Conservation (phyloP, 2,329 filamentous ascomycete genomes). For the Diplocarpon rosae region DNA sequence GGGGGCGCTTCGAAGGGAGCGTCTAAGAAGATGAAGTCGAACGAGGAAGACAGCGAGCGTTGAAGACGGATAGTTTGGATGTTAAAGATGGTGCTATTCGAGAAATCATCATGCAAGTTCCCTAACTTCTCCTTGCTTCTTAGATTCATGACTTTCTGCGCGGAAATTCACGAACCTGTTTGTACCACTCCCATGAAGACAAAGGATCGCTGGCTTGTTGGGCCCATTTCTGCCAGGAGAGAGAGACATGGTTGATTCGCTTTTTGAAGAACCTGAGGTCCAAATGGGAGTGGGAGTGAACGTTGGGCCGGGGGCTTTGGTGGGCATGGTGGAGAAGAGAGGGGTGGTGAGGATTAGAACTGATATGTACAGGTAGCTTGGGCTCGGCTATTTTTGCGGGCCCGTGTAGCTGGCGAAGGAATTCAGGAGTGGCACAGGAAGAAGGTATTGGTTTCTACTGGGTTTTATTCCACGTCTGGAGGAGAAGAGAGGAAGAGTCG, state of each 20-base stretch:
- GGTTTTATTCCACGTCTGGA: background rate
- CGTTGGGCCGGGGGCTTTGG: background rate
- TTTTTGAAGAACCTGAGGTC: background rate
- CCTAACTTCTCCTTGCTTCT: too few relatives aligned
- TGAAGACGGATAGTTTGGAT: conserved; percentile 18
- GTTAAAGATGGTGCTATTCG: conserved; percentile 15
- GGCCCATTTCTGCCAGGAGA: background rate
- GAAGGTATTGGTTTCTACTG: background rate
- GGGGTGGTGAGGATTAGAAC: background rate
- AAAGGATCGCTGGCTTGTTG: conserved; percentile 9
- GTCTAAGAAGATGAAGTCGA: conserved; percentile 64
- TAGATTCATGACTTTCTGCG: background rate
- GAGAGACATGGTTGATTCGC: background rate
- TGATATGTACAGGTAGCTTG: background rate
- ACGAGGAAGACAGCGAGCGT: conserved; percentile 31
- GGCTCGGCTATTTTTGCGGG: too few relatives aligned
- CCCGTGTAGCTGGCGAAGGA: too few relatives aligned
- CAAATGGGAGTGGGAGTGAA: background rate
- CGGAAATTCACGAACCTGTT: background rate
- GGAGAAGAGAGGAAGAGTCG: background rate
- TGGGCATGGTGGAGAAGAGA: background rate
- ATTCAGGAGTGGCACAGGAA: too few relatives aligned
- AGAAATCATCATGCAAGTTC: background rate
- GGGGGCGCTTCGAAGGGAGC: conserved; percentile 53
- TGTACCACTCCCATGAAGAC: conserved; percentile 17